phyloP scores from a whole-genome alignment of 768 basidiomycete genomes.

The Psilocybe azurescens region DNA sequence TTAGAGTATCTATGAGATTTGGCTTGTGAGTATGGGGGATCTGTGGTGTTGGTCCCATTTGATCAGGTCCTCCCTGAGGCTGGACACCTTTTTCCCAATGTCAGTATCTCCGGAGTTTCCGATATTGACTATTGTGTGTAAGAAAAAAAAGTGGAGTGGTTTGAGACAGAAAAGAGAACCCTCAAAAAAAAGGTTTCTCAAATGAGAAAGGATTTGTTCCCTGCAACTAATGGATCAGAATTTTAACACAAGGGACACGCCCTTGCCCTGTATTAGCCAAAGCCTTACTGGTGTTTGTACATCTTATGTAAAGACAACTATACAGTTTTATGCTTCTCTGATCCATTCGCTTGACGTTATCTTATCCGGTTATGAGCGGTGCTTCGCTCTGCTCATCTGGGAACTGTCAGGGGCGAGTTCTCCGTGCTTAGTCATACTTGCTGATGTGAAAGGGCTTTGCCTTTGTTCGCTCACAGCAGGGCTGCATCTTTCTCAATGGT shows the following conservation, averaged over 20 bases:
- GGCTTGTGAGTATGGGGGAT: not conserved
- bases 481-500: too few relatives aligned
- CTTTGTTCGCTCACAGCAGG: too few relatives aligned
- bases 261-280: not conserved
- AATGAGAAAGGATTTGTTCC: not conserved
- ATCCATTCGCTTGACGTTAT: constrained; percentile 1
- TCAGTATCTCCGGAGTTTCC: not conserved
- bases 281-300: not conserved
- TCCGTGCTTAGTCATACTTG: too few relatives aligned
- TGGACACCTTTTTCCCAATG: not conserved
- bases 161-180: too few relatives aligned
- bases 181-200: too few relatives aligned
- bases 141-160: too few relatives aligned
- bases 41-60: not conserved
- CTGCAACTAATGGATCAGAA: not conserved
- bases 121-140: too few relatives aligned
- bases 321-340: not conserved
- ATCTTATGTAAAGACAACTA: not conserved
- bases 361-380: constrained; percentile 4
- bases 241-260: not conserved
- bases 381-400: too few relatives aligned
- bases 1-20: not conserved
- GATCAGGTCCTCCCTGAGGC: not conserved
- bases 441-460: too few relatives aligned
- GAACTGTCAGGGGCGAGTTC: too few relatives aligned